Percentiles rank a stretch among this genome's conserved stretches.
Conservation (phyloP, 306 rosid species). For the Cucurbita pepo region DNA sequence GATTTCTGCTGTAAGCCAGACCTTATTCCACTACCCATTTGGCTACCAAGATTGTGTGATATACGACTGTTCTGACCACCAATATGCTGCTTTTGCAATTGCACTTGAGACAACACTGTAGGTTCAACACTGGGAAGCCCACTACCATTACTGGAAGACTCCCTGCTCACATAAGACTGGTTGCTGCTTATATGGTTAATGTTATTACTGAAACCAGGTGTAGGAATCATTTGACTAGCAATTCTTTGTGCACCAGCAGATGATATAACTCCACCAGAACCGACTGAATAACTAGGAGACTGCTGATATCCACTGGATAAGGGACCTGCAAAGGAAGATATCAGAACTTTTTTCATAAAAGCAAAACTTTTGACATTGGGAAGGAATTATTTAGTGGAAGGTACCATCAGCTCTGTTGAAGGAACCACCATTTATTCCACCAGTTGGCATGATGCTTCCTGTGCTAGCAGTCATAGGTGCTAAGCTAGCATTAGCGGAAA, state of each 20-base stretch:
- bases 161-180: slow-evolving; percentile 50
- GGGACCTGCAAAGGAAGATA: slow-evolving; percentile 34
- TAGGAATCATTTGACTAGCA: slow-evolving; percentile 94
- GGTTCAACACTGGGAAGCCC: slow-evolving; percentile 60
- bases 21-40: slow-evolving; percentile 66
- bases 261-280: slow-evolving; percentile 56
- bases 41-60: slow-evolving; percentile 54
- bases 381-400: not conserved
- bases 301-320: slow-evolving; percentile 77
- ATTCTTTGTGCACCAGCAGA: slow-evolving; percentile 49
- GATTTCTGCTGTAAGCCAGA: slow-evolving; percentile 60
- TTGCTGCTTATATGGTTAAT: slow-evolving; percentile 13
- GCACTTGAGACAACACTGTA: slow-evolving; percentile 42
- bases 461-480: slow-evolving; percentile 39
- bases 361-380: not conserved
- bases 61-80: slow-evolving; percentile 61
- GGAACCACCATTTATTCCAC: slow-evolving; percentile 41
- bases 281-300: slow-evolving; percentile 43
- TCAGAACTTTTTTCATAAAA: slow-evolving; percentile 4
- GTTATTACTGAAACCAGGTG: slow-evolving; percentile 68
- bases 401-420: slow-evolving; percentile 64
- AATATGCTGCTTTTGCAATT: slow-evolving; percentile 59
- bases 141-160: slow-evolving; percentile 42
- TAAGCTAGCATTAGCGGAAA: slow-evolving; percentile 34
- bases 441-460: slow-evolving; percentile 48